Conservation (phyloP, 2,329 filamentous ascomycete species). For the Xylaria sp. region DNA sequence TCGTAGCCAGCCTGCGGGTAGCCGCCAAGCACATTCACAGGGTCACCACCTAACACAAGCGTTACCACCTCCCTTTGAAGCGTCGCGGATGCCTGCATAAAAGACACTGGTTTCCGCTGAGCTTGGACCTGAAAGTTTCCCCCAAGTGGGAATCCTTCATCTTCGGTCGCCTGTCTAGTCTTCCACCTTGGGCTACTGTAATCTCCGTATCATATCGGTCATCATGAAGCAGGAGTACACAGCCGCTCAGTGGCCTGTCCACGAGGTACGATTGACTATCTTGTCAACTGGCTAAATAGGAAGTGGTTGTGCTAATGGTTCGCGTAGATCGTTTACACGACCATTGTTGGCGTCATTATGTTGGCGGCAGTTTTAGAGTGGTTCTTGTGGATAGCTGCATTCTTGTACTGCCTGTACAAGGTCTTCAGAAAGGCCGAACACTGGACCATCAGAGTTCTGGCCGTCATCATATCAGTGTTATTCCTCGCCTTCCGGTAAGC, state of each 20-base stretch:
- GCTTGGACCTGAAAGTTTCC: conserved; percentile 34
- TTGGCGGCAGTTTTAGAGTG: conserved; percentile 88
- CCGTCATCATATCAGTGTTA: conserved; percentile 76
- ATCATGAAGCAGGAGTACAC: conserved; percentile 57
- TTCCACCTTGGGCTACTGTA: conserved; percentile 16
- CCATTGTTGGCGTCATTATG: conserved; percentile 84
- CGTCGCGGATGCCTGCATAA: conserved; percentile 45
- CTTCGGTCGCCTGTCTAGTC: conserved; percentile 21
- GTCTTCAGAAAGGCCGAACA: conserved; percentile 91
- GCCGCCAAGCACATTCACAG: conserved; percentile 30
- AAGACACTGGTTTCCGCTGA: conserved; percentile 35
- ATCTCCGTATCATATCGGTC: conserved; percentile 16
- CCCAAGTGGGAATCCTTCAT: conserved; percentile 29
- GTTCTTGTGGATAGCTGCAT: conserved; percentile 94
- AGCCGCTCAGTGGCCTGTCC: conserved; percentile 61
- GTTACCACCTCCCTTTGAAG: conserved; percentile 24
- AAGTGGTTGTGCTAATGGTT: conserved; percentile 34
- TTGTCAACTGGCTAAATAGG: neutral
- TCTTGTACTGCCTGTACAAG: conserved; percentile 89
- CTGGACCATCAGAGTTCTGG: conserved; percentile 82
- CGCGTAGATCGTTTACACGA: conserved; percentile 81
- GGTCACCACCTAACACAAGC: conserved; percentile 31
- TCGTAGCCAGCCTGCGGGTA: conserved; percentile 29
- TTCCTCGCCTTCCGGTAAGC: conserved; percentile 82
- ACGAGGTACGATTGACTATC: conserved; percentile 54